These are phyloP conservation scores for Pythium brachiatum DNA, from an alignment of 352 stramenopile genomes.

Conservation along the genomic window DNA sequence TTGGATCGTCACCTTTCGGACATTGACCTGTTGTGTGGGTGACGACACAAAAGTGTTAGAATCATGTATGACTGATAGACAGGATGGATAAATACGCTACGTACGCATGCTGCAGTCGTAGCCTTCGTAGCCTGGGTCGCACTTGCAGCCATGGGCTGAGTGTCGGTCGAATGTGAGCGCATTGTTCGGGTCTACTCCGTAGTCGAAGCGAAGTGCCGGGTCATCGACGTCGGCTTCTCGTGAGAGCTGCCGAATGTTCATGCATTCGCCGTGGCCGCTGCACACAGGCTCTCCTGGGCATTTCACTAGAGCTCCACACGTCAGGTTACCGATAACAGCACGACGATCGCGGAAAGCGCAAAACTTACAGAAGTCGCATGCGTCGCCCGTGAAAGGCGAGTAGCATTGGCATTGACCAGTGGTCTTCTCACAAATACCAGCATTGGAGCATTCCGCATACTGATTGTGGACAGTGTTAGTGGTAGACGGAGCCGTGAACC, in stretches of 20 bases:
- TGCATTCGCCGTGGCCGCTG: slow-evolving; percentile 72
- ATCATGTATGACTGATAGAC: not conserved
- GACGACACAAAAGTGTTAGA: not conserved
- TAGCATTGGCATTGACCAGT: slow-evolving; percentile 63
- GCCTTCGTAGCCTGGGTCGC: slow-evolving; percentile 87
- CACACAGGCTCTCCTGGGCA: slow-evolving; percentile 53
- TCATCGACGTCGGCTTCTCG: slow-evolving; percentile 51
- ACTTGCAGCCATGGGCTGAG: slow-evolving; percentile 85
- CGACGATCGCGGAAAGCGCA: too few relatives aligned
- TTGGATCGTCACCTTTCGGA: slow-evolving; percentile 82
- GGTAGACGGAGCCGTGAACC: slow-evolving; percentile 46
- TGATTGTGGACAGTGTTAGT: slow-evolving; percentile 55
- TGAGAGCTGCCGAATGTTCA: slow-evolving; percentile 68
- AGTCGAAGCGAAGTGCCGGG: slow-evolving; percentile 58
- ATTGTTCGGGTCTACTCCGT: slow-evolving; percentile 67
- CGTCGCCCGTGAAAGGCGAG: slow-evolving; percentile 50
- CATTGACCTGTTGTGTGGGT: slow-evolving; percentile 57
- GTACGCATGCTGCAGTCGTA: slow-evolving; percentile 83
- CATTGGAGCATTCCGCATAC: slow-evolving; percentile 55
- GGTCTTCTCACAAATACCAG: slow-evolving; percentile 47
- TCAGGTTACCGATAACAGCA: not conserved
- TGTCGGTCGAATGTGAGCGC: slow-evolving; percentile 75
- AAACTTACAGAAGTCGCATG: slow-evolving; percentile 51
- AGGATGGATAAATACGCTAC: slow-evolving; percentile 6
- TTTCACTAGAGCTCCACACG: slow-evolving; percentile 37